Conservation (phyloP, 352 stramenopile genomes). For the Phytophthora melonis region DNA sequence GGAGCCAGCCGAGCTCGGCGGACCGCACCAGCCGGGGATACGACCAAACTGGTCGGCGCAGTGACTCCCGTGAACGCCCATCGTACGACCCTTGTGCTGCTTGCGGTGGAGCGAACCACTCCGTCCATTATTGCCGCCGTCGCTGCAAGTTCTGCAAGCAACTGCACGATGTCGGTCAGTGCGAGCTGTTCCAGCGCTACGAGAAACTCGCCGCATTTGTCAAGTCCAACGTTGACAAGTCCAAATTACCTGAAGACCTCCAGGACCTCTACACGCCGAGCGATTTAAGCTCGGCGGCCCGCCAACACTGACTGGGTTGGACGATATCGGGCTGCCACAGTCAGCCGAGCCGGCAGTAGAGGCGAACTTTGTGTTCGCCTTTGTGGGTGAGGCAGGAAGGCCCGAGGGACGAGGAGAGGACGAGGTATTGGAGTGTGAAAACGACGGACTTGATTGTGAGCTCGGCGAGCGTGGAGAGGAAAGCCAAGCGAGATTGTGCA, state of each 20-base stretch:
- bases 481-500: accelerated
- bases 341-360: constrained; percentile 11
- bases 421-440: too few relatives aligned
- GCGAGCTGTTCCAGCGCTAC: constrained; percentile 2
- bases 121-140: constrained; percentile 3
- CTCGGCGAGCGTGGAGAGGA: too few relatives aligned
- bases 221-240: not conserved
- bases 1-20: too few relatives aligned
- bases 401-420: too few relatives aligned
- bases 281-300: constrained; percentile 21
- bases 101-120: not conserved
- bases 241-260: constrained; percentile 1
- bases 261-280: constrained; percentile 7
- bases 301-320: constrained; percentile 19
- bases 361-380: not conserved
- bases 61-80: too few relatives aligned
- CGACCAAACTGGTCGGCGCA: too few relatives aligned
- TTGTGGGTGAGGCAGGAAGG: too few relatives aligned
- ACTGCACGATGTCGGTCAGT: constrained; percentile 6
- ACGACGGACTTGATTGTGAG: too few relatives aligned
- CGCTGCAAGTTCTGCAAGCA: not conserved
- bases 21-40: too few relatives aligned
- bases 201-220: constrained; percentile 8
- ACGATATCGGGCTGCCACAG: constrained; percentile 10
- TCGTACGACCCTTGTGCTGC: constrained; percentile 14